phyloP scores from a whole-genome alignment of 768 basidiomycete species.

The Amanita pallidorosea region DNA sequence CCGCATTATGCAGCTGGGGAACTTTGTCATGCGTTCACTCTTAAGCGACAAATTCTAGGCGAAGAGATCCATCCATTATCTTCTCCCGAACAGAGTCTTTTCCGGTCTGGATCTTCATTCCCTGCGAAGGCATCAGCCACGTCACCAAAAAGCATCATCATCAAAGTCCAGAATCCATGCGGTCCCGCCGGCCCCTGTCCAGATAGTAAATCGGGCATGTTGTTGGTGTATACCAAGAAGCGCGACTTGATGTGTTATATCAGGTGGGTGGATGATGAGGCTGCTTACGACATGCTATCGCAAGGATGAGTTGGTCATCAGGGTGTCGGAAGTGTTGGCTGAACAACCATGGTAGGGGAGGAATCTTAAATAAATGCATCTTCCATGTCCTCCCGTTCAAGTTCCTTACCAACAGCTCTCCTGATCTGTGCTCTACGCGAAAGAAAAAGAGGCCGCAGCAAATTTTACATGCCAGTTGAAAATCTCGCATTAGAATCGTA shows the following conservation, averaged over 20 bases:
- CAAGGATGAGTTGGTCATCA: slow-evolving; percentile 37
- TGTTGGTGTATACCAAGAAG: slow-evolving; percentile 42
- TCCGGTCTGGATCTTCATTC: slow-evolving; percentile 13
- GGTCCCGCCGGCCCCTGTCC: slow-evolving; percentile 5
- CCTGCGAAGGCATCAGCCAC: slow-evolving; percentile 9
- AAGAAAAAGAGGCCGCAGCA: too few relatives aligned
- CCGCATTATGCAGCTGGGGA: slow-evolving; percentile 23
- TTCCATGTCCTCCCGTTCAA: too few relatives aligned
- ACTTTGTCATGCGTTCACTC: too few relatives aligned
- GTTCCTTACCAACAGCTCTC: too few relatives aligned
- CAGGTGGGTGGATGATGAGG: slow-evolving; percentile 16
- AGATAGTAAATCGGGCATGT: slow-evolving; percentile 15
- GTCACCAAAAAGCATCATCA: slow-evolving; percentile 28
- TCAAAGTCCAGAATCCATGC: slow-evolving; percentile 45
- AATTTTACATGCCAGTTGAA: too few relatives aligned
- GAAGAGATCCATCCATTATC: slow-evolving; percentile 16
- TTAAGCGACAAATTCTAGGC: slow-evolving; percentile 17
- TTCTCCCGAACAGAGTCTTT: slow-evolving; percentile 11
- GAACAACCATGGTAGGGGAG: slow-evolving; percentile 33
- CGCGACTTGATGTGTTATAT: slow-evolving; percentile 40
- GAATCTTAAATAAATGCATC: too few relatives aligned
- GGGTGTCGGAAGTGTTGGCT: slow-evolving; percentile 39
- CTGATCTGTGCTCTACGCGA: too few relatives aligned
- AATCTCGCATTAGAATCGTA: too few relatives aligned
- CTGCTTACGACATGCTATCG: slow-evolving; percentile 29